A percentile compares a stretch with the other conserved stretches of the same genome.
Evolutionary conservation across 192 early-diverging fungal species (phyloP).

Genomic region (Podila verticillata): DNA sequence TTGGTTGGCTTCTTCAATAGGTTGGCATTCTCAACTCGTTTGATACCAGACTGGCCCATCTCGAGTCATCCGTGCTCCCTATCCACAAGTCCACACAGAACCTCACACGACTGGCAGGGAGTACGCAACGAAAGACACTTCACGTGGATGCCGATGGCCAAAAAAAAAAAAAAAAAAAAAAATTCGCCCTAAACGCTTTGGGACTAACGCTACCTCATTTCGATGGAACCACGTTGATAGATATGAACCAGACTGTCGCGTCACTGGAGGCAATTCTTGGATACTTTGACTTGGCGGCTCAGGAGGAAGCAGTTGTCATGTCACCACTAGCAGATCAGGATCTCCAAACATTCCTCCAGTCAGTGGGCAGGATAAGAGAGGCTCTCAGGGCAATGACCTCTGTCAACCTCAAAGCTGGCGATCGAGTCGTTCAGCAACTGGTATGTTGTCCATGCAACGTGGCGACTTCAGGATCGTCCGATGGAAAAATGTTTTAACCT

Average conservation of each 20-base stretch:
- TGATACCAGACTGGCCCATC: conserved; percentile 73
- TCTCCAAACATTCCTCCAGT: conserved; percentile 25
- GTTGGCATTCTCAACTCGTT: conserved; percentile 77
- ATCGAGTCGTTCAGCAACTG: conserved; percentile 41
- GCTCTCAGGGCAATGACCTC: conserved; percentile 41
- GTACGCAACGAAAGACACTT: conserved; percentile 53
- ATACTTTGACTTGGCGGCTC: conserved; percentile 73
- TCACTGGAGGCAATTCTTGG: conserved; percentile 68
- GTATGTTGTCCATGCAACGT: conserved; percentile 2
- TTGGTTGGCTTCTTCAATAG: conserved; percentile 42
- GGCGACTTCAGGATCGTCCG: not conserved
- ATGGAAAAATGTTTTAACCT: not conserved
- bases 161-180: not conserved
- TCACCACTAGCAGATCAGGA: conserved; percentile 63
- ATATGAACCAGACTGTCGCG: conserved; percentile 72
- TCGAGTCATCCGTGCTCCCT: conserved; percentile 82
- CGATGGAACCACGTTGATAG: conserved; percentile 39
- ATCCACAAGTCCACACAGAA: conserved; percentile 82
- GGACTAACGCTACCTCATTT: too few species aligned
- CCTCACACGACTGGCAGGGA: conserved; percentile 76
- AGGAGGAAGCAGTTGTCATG: conserved; percentile 72
- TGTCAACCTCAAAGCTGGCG: conserved; percentile 46
- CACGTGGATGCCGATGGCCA: not conserved
- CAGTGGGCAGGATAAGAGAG: conserved; percentile 46
- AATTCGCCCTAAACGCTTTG: not conserved